These are phyloP conservation scores for Silybum marianum DNA, from an alignment of 129 eudicot genomes.

Conservation along the genomic window DNA sequence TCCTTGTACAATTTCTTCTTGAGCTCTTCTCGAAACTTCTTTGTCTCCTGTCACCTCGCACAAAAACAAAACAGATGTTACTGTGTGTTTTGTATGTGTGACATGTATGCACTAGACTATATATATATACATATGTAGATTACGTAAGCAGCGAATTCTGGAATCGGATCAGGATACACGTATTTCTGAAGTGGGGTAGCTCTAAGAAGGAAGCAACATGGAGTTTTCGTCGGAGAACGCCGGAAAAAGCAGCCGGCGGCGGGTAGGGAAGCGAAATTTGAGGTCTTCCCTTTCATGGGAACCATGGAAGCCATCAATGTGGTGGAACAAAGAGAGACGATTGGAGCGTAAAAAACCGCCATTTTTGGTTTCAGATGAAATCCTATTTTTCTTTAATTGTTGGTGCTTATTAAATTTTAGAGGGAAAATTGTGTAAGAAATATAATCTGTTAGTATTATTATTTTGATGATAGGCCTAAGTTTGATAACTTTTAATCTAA, in stretches of 20 bases:
- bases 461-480: no score
- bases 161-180: conserved; percentile 70
- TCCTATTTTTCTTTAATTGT: background rate
- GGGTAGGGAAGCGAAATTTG: conserved; percentile 22
- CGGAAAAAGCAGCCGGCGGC: conserved; percentile 28
- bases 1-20: conserved; percentile 50
- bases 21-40: conserved; percentile 56
- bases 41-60: conserved; percentile 47
- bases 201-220: conserved; percentile 6
- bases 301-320: conserved; percentile 12
- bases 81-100: background rate
- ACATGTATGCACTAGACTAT: background rate
- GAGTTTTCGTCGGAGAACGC: conserved; percentile 23
- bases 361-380: conserved; percentile 22
- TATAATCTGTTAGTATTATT: no score
- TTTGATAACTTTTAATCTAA: no score
- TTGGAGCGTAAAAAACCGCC: conserved; percentile 38
- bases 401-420: background rate
- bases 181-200: conserved; percentile 45
- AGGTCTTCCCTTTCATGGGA: conserved; percentile 36
- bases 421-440: conserved; percentile 1
- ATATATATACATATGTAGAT: background rate
- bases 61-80: background rate
- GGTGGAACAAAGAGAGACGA: conserved; percentile 25
- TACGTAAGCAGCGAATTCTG: conserved; percentile 63